Conservation (phyloP, 306 rosid genomes). For the Gillenia trifoliata region DNA sequence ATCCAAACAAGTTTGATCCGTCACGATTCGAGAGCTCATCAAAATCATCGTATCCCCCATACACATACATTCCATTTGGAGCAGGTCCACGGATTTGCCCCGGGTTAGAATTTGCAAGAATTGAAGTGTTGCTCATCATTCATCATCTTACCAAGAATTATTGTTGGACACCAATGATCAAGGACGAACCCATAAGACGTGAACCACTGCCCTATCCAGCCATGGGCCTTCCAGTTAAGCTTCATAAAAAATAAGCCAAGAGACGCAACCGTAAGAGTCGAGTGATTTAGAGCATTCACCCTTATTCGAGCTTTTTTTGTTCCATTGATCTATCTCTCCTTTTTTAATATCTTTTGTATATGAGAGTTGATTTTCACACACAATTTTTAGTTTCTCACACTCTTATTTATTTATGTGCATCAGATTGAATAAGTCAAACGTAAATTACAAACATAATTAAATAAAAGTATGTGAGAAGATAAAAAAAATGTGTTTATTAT, state of each 20-base stretch:
- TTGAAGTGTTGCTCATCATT: conserved; percentile 9
- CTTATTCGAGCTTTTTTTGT: too few species aligned
- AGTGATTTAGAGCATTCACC: too few species aligned
- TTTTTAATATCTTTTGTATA: too few species aligned
- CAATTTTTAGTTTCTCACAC: too few species aligned
- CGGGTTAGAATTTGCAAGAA: conserved; percentile 9
- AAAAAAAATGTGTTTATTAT: too few species aligned
- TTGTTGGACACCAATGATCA: background rate
- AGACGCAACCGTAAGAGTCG: too few species aligned
- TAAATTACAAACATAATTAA: too few species aligned
- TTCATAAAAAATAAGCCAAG: background rate
- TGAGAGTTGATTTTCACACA: too few species aligned
- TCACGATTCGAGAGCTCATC: background rate
- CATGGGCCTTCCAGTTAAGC: conserved; percentile 6
- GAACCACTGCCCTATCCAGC: conserved; percentile 4
- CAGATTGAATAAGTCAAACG: fast-evolving
- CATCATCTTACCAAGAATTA: conserved; percentile 2
- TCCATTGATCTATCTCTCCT: too few species aligned
- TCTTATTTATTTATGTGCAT: too few species aligned
- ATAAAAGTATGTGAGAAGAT: too few species aligned
- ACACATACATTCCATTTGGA: conserved; percentile 16
- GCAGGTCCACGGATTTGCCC: conserved; percentile 6
- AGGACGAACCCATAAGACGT: conserved; percentile 1
- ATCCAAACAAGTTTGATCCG: conserved; percentile 13
- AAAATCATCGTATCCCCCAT: conserved; percentile 2